Evolutionary conservation across 495 filamentous ascomycete genomes (phyloP).

Genomic region (Hypoxylon intermedium): DNA sequence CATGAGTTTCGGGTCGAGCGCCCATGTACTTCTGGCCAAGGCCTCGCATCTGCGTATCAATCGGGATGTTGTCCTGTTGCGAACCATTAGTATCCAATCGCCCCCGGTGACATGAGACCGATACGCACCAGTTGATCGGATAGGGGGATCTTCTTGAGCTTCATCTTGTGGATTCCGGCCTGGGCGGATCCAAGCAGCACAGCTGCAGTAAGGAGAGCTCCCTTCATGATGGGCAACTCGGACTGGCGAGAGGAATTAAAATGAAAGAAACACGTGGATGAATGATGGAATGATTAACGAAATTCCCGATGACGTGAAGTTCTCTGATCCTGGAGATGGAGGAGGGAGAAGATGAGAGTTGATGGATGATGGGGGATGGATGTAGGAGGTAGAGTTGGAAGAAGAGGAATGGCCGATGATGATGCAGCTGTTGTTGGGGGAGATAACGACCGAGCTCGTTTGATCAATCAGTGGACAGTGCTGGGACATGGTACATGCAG

Average conservation of each 20-base stretch:
- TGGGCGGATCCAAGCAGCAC: conserved; percentile 82
- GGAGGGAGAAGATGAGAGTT: conserved; percentile 16
- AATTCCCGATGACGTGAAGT: conserved; percentile 1
- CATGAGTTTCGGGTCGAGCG: conserved; percentile 70
- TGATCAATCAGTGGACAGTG: conserved; percentile 14
- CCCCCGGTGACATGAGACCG: neutral
- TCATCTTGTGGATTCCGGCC: conserved; percentile 89
- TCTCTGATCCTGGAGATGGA: conserved; percentile 14
- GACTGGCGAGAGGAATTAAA: conserved; percentile 16
- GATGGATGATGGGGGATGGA: conserved; percentile 11
- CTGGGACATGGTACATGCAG: conserved; percentile 24
- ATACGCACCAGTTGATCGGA: conserved; percentile 85
- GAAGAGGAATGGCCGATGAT: conserved; percentile 37
- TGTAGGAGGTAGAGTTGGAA: conserved; percentile 5
- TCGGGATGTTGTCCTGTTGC: conserved; percentile 72
- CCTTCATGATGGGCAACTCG: conserved; percentile 74
- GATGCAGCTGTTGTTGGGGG: conserved; percentile 25
- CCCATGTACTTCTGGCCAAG: conserved; percentile 97
- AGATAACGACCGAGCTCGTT: conserved; percentile 36
- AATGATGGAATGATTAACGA: conserved; percentile 1
- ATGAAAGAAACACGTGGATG: conserved; percentile 10
- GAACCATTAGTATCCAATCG: conserved; percentile 27
- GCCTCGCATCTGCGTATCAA: conserved; percentile 78
- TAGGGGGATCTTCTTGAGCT: conserved; percentile 94
- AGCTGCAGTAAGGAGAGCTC: conserved; percentile 73